Conservation (phyloP, 2,329 filamentous ascomycete genomes). For the Colletotrichum musicola region DNA sequence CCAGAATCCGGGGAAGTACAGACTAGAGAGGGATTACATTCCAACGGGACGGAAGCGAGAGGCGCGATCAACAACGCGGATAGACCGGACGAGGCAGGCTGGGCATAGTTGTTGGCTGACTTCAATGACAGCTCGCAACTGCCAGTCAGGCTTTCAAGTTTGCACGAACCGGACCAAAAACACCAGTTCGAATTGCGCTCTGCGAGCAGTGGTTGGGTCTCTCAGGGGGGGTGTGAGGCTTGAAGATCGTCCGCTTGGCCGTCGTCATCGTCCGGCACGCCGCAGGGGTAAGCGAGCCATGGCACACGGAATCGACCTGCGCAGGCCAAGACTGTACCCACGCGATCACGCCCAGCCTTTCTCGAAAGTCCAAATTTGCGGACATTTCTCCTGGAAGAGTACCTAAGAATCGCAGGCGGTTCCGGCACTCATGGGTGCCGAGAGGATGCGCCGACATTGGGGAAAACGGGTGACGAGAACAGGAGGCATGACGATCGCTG, state of each 20-base stretch:
- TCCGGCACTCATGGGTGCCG: constrained; percentile 19
- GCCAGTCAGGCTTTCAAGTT: neutral
- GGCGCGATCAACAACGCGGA: neutral
- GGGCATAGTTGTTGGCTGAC: constrained; percentile 5
- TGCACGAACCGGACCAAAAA: neutral
- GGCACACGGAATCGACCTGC: constrained; percentile 35
- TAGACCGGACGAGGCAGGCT: neutral
- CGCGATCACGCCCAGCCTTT: constrained; percentile 9
- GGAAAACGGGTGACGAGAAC: constrained; percentile 3
- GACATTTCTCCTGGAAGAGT: neutral
- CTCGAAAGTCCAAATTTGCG: neutral
- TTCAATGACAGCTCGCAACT: neutral
- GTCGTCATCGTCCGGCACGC: constrained; percentile 24
- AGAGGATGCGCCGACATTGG: constrained; percentile 4
- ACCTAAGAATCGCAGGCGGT: neutral
- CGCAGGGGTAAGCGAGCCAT: constrained; percentile 31
- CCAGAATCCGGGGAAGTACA: constrained; percentile 29
- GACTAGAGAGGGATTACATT: neutral
- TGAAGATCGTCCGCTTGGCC: constrained; percentile 36
- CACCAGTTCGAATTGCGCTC: constrained; percentile 18
- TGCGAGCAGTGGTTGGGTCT: constrained; percentile 24
- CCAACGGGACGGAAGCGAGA: neutral
- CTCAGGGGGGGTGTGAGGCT: constrained; percentile 17
- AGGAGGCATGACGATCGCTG: constrained; percentile 24
- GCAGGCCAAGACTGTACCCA: constrained; percentile 28